phyloP scores from a whole-genome alignment of 1,284 basidiomycete species.

The Sutorius eximius region DNA sequence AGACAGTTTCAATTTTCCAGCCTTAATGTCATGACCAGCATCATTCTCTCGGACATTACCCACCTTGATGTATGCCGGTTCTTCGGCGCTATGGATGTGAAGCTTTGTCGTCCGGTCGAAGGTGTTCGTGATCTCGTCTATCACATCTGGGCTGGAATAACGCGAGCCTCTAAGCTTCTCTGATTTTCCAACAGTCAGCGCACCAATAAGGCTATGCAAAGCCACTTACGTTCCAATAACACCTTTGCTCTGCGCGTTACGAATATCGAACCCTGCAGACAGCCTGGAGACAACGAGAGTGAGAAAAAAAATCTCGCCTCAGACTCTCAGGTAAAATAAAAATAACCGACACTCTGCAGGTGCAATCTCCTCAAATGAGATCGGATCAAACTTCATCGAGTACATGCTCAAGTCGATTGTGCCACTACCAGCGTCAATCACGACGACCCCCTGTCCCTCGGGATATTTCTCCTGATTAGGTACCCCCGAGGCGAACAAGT shows the following conservation, averaged over 20 bases:
- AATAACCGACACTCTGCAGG: too few species aligned
- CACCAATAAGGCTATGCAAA: not conserved
- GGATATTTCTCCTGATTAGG: slow-evolving; percentile 5
- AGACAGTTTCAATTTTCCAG: slow-evolving; percentile 36
- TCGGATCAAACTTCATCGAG: slow-evolving; percentile 25
- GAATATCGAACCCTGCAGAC: slow-evolving; percentile 36
- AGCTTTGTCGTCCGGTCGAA: slow-evolving; percentile 43
- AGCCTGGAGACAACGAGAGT: slow-evolving; percentile 33
- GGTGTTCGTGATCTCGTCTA: slow-evolving; percentile 34
- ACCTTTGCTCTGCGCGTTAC: slow-evolving; percentile 42
- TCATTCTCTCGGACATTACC: slow-evolving; percentile 38
- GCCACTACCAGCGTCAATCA: slow-evolving; percentile 56
- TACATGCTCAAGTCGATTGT: slow-evolving; percentile 56
- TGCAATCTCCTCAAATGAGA: slow-evolving; percentile 37
- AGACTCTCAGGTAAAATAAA: too few species aligned
- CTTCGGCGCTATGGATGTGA: slow-evolving; percentile 31
- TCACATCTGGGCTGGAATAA: slow-evolving; percentile 19
- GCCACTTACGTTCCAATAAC: slow-evolving; percentile 35
- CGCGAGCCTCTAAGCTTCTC: slow-evolving; percentile 17
- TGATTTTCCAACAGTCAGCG: not conserved
- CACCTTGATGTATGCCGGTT: slow-evolving; percentile 39
- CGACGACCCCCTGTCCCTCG: slow-evolving; percentile 41
- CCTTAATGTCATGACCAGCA: slow-evolving; percentile 32
- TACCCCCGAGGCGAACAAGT: slow-evolving; percentile 33
- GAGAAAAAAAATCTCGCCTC: slow-evolving; percentile 41